phyloP scores from a whole-genome alignment of 257 asterid genomes.

The Solanum chaucha region DNA sequence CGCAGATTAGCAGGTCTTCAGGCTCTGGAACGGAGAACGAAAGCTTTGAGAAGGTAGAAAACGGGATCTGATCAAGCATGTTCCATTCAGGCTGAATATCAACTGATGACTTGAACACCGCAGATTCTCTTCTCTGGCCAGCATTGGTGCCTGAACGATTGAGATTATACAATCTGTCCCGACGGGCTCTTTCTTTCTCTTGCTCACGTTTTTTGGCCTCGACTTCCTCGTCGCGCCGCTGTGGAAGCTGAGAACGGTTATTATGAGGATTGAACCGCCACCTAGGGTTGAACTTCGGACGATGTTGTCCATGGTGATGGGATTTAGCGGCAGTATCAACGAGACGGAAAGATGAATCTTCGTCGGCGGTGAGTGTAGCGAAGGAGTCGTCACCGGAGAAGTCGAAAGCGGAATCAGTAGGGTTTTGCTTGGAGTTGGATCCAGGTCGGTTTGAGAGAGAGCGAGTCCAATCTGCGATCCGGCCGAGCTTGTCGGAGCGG shows the following conservation, averaged over 20 bases:
- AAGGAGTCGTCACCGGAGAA: conserved; percentile 92
- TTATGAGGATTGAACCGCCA: conserved; percentile 71
- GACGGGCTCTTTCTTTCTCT: conserved; percentile 82
- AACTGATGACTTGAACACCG: conserved; percentile 81
- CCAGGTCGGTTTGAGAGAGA: conserved; percentile 40
- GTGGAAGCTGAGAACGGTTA: conserved; percentile 80
- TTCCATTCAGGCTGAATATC: conserved; percentile 99
- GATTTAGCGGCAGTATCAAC: conserved; percentile 84
- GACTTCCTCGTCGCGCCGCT: conserved; percentile 90
- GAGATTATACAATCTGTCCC: conserved; percentile 52
- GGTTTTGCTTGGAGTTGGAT: conserved; percentile 41
- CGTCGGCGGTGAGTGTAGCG: conserved; percentile 73
- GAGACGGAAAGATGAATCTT: conserved; percentile 78
- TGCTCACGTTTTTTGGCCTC: conserved; percentile 85
- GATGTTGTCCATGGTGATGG: conserved; percentile 52
- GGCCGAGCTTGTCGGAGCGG: conserved; percentile 83
- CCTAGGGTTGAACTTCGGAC: conserved; percentile 75
- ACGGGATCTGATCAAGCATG: conserved; percentile 95
- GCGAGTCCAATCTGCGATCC: conserved; percentile 95
- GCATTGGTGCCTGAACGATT: conserved; percentile 41
- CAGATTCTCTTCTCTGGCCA: conserved; percentile 60
- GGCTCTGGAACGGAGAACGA: conserved; percentile 82
- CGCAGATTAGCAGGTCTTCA: conserved; percentile 75
- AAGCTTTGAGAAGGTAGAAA: conserved; percentile 81
- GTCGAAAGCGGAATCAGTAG: conserved; percentile 75